Conservation (phyloP, 139 green algal genomes). For the Chlamydomonas sp. region DNA sequence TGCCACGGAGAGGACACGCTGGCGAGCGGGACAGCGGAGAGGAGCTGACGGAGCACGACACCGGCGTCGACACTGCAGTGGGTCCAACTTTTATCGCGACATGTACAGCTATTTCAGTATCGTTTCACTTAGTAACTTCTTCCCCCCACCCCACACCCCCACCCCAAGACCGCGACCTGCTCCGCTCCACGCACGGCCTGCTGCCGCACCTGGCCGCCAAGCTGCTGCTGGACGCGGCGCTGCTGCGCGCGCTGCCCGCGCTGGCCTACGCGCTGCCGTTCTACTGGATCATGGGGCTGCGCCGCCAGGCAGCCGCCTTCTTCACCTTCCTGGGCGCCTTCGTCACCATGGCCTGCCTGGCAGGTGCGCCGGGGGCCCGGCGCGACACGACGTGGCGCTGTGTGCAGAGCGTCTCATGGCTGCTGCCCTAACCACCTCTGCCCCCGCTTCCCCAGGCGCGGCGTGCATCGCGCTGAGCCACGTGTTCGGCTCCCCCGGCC, state of each 20-base stretch:
- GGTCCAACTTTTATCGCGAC: too few relatives aligned
- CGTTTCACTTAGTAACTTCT: too few relatives aligned
- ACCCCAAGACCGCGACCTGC: constrained; percentile 43
- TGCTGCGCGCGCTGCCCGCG: constrained; percentile 78
- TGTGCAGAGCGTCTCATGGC: background rate
- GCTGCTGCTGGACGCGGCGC: constrained; percentile 71
- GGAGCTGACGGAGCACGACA: too few relatives aligned
- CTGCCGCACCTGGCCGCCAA: constrained; percentile 62
- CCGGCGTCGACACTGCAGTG: too few relatives aligned
- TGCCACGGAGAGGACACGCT: too few relatives aligned
- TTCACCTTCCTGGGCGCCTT: constrained; percentile 73
- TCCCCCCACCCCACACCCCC: too few relatives aligned
- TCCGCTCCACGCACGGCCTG: constrained; percentile 11
- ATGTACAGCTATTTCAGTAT: too few relatives aligned
- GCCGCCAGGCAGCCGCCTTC: constrained; percentile 41
- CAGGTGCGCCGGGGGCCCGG: background rate
- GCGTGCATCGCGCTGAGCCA: constrained; percentile 67
- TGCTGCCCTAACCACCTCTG: background rate
- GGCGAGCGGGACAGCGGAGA: too few relatives aligned
- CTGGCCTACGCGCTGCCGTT: constrained; percentile 70
- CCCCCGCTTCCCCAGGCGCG: constrained; percentile 48
- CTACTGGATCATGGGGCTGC: constrained; percentile 79
- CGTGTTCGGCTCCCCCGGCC: constrained; percentile 46
- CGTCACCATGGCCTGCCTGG: constrained; percentile 55
- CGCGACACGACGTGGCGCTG: too few relatives aligned